Evolutionary conservation across 805 yeast genomes (phyloP), one percentile per base, ranked within the genome.

Genomic region (Metschnikowia koreensis): DNA sequence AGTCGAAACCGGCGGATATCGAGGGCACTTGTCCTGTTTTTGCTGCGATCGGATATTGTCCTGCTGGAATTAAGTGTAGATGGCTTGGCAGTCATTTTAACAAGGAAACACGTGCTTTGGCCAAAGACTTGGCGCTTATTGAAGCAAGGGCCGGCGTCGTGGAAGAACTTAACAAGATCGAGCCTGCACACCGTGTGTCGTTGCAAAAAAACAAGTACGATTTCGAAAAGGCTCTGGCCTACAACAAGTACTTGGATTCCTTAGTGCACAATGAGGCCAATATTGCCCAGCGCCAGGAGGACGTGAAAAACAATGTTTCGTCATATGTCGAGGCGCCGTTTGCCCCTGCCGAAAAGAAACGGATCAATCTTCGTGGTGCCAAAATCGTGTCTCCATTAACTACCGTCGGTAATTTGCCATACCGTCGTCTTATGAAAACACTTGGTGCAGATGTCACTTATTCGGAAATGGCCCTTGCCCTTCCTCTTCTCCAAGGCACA

Each of bases 371-470:
- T 47, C 72, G 74, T 36, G 75, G 82, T 43, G 93, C 93, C 58
- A 91, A 91, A 69, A 90, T 94, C 53, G 85, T 94, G 7, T 89
- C 97, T 1, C 99, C 99, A 1, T 78, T 94, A 56, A 96, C 99
- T 34, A 94, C 99, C 0, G 99, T 94, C 6, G 99, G 99, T 22
- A 94, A 94, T 69, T 76, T 94, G 61, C 99, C 99, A 13, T 94
- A 82, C 71, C 86, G 99, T 68, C 80, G 98, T 60, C 77, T 94
- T 54, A 92, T 94, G 97, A 87, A 85, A 62, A 79, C 86, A 1
- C 69, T 90, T 34, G 97, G 97, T 15, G 96, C 96, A 11, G 97
- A 94, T 62, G 80, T 91, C 15, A 94, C 99, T 0, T 94, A 89
- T 66, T 81, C 92, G 38, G 99, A 94, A 71, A 94, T 94, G 99